phyloP scores from a whole-genome alignment of 2,329 filamentous ascomycete genomes.

The Epichloe aotearoae region DNA sequence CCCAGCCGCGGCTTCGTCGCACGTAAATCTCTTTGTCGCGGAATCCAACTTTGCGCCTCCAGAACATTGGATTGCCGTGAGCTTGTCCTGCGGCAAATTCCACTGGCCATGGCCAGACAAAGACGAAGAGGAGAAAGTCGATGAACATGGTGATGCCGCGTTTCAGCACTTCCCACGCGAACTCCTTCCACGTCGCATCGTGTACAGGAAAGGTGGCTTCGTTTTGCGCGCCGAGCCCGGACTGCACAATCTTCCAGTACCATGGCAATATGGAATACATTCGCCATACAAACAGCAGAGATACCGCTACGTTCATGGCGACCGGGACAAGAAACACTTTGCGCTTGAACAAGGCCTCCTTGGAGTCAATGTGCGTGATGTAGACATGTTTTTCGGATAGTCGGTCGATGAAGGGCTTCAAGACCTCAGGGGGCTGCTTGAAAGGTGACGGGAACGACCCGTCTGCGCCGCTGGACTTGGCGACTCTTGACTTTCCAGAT shows the following conservation, averaged over 20 bases:
- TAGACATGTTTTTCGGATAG: conserved; percentile 63
- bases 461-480: conserved; percentile 12
- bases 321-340: conserved; percentile 74
- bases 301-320: conserved; percentile 58
- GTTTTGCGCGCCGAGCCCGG: conserved; percentile 52
- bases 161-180: conserved; percentile 42
- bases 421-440: conserved; percentile 47
- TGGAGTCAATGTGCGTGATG: conserved; percentile 68
- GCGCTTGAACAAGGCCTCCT: conserved; percentile 58
- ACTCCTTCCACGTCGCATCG: conserved; percentile 40
- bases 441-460: conserved; percentile 50
- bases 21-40: conserved; percentile 70
- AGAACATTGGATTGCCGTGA: conserved; percentile 50
- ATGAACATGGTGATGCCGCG: conserved; percentile 55
- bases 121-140: conserved; percentile 57
- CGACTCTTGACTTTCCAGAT: conserved; percentile 18
- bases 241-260: conserved; percentile 56
- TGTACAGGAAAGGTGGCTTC: conserved; percentile 50
- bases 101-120: conserved; percentile 61
- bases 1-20: conserved; percentile 63
- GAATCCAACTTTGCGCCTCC: conserved; percentile 67
- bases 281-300: conserved; percentile 52
- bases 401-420: conserved; percentile 51
- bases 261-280: conserved; percentile 55
- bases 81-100: conserved; percentile 53